Evolutionary conservation across 1,139 yeast genomes (phyloP), one percentile per base, ranked within the genome.

Genomic region (Pichia sp.): DNA sequence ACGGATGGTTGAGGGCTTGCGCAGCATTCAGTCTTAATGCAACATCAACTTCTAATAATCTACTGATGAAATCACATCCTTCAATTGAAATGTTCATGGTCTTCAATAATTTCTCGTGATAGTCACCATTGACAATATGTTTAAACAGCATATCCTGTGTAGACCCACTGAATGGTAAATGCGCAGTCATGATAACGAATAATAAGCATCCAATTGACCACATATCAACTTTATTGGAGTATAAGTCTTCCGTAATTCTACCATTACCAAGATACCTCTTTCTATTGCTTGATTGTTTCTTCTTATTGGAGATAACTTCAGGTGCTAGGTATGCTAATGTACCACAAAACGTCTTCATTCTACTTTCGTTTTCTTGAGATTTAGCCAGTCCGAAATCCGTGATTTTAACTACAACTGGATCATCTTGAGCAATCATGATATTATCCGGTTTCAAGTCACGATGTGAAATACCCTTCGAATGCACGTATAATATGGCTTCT

Each of bases 151-250:
- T 87, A 22, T 87, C 91, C 60, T 91, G 98, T 0, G 96, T 88
- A 46, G 84, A 78, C 1, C 97, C 97, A 62, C 91, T 89, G 62
- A 93, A 93, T 2, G 99, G 99, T 50, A 91, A 70, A 71, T 89
- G 96, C 0, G 94, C 93, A 0, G 98, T 91, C 46, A 93, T 68
- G 34, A 91, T 79, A 11, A 93, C 98, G 67, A 89, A 93, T 0
- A 90, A 85, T 32, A 93, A 70, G 65, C 99, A 93, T 0, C 98
- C 96, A 51, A 89, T 73, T 4, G 97, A 88, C 99, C 99, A 93
- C 73, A 93, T 87, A 65, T 93, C 99, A 6, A 91, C 98, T 51
- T 87, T 74, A 38, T 86, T 83, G 5, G 96, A 88, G 61, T 93
- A 93, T 47, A 84, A 74, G 49, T 62, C 63, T 67, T 68, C 63